Evolutionary conservation across 169 alveolate genomes (phyloP).

Genomic region (Cryptosporidium sp.): DNA sequence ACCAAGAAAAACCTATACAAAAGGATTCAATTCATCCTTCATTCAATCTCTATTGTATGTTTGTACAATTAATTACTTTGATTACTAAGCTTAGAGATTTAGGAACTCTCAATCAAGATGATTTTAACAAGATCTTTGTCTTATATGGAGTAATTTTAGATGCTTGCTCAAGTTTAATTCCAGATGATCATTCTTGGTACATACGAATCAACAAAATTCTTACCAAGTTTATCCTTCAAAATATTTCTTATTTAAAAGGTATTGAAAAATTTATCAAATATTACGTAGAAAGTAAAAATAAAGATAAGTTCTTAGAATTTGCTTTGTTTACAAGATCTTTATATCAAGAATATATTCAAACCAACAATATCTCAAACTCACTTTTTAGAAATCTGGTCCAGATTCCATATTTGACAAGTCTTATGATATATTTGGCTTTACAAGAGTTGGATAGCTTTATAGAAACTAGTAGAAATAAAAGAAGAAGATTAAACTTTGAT

Average conservation of each 20-base stretch:
- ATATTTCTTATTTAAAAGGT: constrained; percentile 10
- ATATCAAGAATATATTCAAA: not conserved
- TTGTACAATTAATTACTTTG: constrained; percentile 3
- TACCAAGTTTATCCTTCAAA: not conserved
- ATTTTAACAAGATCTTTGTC: not conserved
- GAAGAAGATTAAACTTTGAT: not conserved
- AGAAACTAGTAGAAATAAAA: not conserved
- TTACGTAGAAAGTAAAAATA: not conserved
- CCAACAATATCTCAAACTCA: not conserved
- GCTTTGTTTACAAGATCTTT: not conserved
- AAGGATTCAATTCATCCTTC: not conserved
- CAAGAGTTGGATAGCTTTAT: not conserved
- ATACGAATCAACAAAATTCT: constrained; percentile 1
- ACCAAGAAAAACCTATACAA: too few relatives aligned
- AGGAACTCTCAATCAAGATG: not conserved
- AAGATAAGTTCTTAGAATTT: not conserved
- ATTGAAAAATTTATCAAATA: not conserved
- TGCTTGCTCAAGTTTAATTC: not conserved
- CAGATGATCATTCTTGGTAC: not conserved
- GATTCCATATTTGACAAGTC: constrained; percentile 13
- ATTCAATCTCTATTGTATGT: not conserved
- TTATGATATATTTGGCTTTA: not conserved
- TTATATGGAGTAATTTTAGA: not conserved
- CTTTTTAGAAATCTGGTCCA: constrained; percentile 17
- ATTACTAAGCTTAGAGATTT: constrained; percentile 25